phyloP scores from a whole-genome alignment of 306 rosid species.

The Trichosanthes cucumerina region DNA sequence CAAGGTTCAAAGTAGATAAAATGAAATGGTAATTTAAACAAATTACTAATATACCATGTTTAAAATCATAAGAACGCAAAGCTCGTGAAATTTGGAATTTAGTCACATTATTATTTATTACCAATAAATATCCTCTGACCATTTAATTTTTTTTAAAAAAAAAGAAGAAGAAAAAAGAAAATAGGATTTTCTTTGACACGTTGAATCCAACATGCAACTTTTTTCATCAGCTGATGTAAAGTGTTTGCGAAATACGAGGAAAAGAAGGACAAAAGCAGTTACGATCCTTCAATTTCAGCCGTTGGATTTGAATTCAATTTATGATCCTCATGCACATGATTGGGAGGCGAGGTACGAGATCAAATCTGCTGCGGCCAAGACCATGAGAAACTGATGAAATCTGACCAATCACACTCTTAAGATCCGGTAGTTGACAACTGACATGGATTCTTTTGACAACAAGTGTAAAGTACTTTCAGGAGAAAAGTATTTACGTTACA shows the following conservation, averaged over 20 bases:
- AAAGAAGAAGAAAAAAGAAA: neutral
- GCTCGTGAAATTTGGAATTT: no score
- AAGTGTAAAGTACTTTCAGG: neutral
- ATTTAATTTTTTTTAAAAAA: neutral
- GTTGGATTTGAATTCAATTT: neutral
- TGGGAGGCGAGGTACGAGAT: neutral
- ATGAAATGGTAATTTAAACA: no score
- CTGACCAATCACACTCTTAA: neutral
- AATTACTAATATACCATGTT: no score
- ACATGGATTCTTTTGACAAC: neutral
- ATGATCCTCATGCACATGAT: neutral
- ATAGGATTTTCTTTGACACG: neutral
- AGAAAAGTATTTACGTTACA: neutral
- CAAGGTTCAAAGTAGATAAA: no score
- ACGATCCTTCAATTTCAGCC: neutral
- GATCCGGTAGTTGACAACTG: neutral
- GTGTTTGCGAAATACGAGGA: neutral
- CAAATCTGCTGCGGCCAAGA: neutral
- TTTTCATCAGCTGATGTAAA: neutral
- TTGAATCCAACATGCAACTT: neutral
- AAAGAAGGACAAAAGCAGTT: neutral
- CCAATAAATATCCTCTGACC: neutral
- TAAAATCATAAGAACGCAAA: no score
- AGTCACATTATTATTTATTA: no score
- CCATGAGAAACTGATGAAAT: neutral